phyloP scores from a whole-genome alignment of 2,329 filamentous ascomycete genomes.

The Ascochyta pisi region DNA sequence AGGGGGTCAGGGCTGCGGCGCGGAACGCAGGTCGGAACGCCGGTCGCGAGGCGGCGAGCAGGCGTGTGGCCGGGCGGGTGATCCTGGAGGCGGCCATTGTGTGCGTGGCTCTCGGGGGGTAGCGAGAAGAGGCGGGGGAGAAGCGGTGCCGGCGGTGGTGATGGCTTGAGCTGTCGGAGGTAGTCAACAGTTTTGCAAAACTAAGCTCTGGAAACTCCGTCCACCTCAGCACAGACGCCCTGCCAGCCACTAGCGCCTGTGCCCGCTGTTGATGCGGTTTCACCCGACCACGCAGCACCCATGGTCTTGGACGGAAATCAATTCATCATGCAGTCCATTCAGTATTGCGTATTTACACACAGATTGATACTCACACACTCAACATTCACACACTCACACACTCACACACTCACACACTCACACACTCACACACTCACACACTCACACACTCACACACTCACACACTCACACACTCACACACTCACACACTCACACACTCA shows the following conservation, averaged over 20 bases:
- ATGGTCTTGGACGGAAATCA: too few species aligned
- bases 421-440: too few species aligned
- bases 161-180: constrained; percentile 27
- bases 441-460: too few species aligned
- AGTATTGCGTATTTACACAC: too few species aligned
- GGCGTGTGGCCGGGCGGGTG: constrained; percentile 68
- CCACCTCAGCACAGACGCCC: neutral
- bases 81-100: constrained; percentile 67
- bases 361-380: too few species aligned
- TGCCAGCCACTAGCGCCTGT: constrained; percentile 3
- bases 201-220: constrained; percentile 15
- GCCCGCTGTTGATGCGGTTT: constrained; percentile 8
- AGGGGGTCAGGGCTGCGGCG: constrained; percentile 54
- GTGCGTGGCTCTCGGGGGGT: constrained; percentile 21
- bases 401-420: too few species aligned
- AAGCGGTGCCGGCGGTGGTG: constrained; percentile 35
- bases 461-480: too few species aligned
- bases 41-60: constrained; percentile 64
- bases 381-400: too few species aligned
- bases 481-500: too few species aligned
- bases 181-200: constrained; percentile 7
- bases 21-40: constrained; percentile 62
- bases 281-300: constrained; percentile 3
- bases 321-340: too few species aligned
- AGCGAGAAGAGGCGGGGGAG: constrained; percentile 31